Conservation (phyloP, 495 filamentous ascomycete species). For the Rhizodiscina lignyota region DNA sequence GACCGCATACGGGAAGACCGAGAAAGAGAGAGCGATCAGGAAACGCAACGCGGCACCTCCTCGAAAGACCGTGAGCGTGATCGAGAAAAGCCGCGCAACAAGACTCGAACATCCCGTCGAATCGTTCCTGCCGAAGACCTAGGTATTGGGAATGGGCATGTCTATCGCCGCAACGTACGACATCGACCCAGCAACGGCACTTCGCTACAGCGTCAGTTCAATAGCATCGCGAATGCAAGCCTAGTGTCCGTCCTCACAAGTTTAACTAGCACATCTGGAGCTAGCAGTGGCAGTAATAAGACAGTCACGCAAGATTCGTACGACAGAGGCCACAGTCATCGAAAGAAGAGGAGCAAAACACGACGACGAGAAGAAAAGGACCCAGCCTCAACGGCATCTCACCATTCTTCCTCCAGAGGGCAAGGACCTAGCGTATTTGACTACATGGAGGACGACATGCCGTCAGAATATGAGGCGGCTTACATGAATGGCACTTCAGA, state of each 20-base stretch:
- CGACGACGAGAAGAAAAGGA: conserved; percentile 6
- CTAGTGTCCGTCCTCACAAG: conserved; percentile 19
- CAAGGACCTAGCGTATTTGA: conserved; percentile 14
- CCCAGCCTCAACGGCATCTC: neutral
- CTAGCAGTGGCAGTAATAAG: conserved; percentile 21
- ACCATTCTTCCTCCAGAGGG: neutral
- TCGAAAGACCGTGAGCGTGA: too few species aligned
- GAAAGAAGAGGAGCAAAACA: conserved; percentile 6
- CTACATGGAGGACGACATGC: conserved; percentile 19
- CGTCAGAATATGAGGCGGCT: conserved; percentile 4
- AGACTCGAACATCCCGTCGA: too few species aligned
- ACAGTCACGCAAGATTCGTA: conserved; percentile 23
- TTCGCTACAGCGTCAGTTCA: too few species aligned
- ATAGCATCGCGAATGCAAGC: too few species aligned
- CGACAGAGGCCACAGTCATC: conserved; percentile 6
- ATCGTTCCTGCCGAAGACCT: too few species aligned
- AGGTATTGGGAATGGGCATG: too few species aligned
- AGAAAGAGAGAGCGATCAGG: conserved; percentile 1
- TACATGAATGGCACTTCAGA: conserved; percentile 2
- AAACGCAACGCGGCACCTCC: neutral
- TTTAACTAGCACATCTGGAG: conserved; percentile 15
- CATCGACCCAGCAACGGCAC: too few species aligned
- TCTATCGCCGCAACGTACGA: too few species aligned
- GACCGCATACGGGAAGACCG: neutral
- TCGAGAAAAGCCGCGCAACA: too few species aligned